Evolutionary conservation across 2,329 filamentous ascomycete genomes (phyloP).

Genomic region (Drechslera avenae): DNA sequence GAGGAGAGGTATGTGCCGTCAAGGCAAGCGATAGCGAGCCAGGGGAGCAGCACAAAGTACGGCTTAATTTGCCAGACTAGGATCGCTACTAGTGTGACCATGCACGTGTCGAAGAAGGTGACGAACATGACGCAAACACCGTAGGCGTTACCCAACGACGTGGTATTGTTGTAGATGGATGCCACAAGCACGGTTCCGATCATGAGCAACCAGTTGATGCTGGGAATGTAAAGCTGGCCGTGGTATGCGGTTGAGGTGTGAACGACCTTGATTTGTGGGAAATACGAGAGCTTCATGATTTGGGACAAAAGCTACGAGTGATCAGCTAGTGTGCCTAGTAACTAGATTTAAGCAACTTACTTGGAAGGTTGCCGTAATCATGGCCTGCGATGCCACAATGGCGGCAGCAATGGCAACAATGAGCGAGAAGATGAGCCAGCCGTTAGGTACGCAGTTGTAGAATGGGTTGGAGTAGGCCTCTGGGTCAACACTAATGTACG

Average conservation of each 20-base stretch:
- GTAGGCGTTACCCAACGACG: constrained; percentile 71
- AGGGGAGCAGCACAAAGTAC: constrained; percentile 65
- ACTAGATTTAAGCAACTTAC: too few species aligned
- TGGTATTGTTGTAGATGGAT: constrained; percentile 71
- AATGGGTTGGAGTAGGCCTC: constrained; percentile 74
- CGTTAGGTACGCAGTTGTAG: constrained; percentile 70
- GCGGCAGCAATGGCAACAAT: constrained; percentile 72
- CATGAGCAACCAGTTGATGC: constrained; percentile 79
- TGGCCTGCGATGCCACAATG: constrained; percentile 77
- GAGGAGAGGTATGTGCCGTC: constrained; percentile 74
- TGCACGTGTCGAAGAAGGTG: constrained; percentile 76
- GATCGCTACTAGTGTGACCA: constrained; percentile 73
- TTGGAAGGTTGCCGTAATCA: constrained; percentile 78
- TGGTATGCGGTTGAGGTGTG: constrained; percentile 74
- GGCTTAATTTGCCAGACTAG: constrained; percentile 71
- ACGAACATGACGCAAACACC: constrained; percentile 81
- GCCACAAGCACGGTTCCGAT: constrained; percentile 76
- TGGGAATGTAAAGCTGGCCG: constrained; percentile 76
- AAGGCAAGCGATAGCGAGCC: constrained; percentile 67
- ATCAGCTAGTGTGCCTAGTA: too few species aligned
- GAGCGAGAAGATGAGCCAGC: constrained; percentile 70
- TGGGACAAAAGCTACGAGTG: constrained; percentile 59
- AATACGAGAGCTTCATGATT: constrained; percentile 75
- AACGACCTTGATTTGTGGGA: constrained; percentile 74
- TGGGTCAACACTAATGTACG: constrained; percentile 66